A percentile compares a stretch with the other conserved stretches of the same genome.
phyloP scores from a whole-genome alignment of 805 yeast species.

The Cyberlindnera veronae region DNA sequence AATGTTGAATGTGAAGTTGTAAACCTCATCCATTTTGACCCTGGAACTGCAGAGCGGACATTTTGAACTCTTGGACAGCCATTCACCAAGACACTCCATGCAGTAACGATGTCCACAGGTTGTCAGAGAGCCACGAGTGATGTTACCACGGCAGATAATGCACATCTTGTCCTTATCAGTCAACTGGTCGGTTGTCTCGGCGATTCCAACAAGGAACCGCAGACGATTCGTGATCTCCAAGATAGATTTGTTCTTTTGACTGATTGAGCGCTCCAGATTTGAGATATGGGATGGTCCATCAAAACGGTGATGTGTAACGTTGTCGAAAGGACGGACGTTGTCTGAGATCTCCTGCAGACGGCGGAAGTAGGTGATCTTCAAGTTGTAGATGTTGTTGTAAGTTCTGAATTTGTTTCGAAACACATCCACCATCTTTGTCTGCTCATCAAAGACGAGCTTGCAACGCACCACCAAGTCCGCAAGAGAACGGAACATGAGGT shows the following conservation, averaged over 20 bases:
- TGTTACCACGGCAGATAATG: conserved; percentile 71
- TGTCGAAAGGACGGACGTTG: conserved; percentile 54
- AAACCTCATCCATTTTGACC: conserved; percentile 50
- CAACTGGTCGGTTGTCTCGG: not conserved
- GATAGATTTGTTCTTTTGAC: not conserved
- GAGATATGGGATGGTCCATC: not conserved
- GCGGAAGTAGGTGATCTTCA: conserved; percentile 77
- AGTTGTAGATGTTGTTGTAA: conserved; percentile 66
- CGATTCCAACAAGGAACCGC: conserved; percentile 39
- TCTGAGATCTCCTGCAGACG: conserved; percentile 87
- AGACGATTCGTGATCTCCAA: conserved; percentile 28
- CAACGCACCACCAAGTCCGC: conserved; percentile 14
- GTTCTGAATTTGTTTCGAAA: conserved; percentile 43
- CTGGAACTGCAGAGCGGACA: conserved; percentile 83
- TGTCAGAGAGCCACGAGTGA: conserved; percentile 74
- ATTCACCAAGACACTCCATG: conserved; percentile 68
- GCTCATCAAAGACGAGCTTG: conserved; percentile 30
- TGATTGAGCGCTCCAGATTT: too few species aligned
- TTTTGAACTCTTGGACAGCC: conserved; percentile 54
- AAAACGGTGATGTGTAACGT: conserved; percentile 24
- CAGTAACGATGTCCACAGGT: conserved; percentile 94
- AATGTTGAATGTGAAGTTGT: conserved; percentile 62
- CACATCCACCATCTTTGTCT: conserved; percentile 29
- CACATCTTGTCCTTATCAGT: conserved; percentile 45
- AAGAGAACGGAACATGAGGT: conserved; percentile 8